Evolutionary conservation across 2,329 filamentous ascomycete genomes (phyloP), one percentile per base, ranked within the genome.

Genomic region (Aspergillus fumigatus): DNA sequence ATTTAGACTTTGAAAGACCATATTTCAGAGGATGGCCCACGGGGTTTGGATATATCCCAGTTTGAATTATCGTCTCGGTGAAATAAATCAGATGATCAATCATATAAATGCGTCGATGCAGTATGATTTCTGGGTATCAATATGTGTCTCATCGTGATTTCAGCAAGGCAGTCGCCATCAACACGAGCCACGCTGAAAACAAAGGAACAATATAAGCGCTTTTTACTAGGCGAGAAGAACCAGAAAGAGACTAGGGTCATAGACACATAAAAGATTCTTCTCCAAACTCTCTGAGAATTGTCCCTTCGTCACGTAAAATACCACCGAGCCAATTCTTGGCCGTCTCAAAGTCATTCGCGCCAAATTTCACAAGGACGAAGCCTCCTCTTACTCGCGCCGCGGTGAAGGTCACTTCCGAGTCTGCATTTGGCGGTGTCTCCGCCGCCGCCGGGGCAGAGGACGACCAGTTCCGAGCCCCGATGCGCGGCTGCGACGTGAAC

Each of bases 281-380:
- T 1, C 93, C 93, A 78, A 97, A 97, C 11, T 84, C 75, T 52
- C 77, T 72, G 17, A 81, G 75, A 9, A 96, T 79, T 60, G 84
- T 92, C 1, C 89, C 89, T 71, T 96, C 90, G 59, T 84, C 81
- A 48, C 80, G 75, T 49, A 96, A 76, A 83, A 97, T 89, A 6
- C 80, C 80, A 9, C 86, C 85, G 56, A 97, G 80, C 91, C 92
- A 97, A 49, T 83, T 77, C 62, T 89, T 84, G 3, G 88, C 92
- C 26, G 87, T 88, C 71, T 97, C 92, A 25, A 96, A 88, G 48
- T 87, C 88, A 54, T 80, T 82, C 1, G 92, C 90, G 1, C 90
- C 91, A 71, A 97, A 95, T 72, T 97, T 97, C 64, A 97, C 88
- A 26, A 97, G 82, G 3, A 94, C 88, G 67, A 93, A 96, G 3